These are phyloP conservation scores for Rosa rugosa DNA, from an alignment of 306 rosid species.

Conservation along the genomic window DNA sequence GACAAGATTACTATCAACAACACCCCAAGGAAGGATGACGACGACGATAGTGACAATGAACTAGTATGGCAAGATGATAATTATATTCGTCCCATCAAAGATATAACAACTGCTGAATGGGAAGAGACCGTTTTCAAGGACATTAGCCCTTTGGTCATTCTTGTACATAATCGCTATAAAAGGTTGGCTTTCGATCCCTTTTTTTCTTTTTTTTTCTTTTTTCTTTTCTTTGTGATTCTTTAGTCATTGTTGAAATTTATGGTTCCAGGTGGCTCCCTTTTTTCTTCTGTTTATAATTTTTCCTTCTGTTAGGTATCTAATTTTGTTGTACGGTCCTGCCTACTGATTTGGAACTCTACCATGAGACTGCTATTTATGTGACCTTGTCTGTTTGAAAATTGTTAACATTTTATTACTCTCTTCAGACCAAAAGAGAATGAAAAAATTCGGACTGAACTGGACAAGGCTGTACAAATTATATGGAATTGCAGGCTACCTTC, in stretches of 20 bases:
- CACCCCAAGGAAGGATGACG: slow-evolving; percentile 36
- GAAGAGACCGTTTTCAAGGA: slow-evolving; percentile 89
- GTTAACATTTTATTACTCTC: not conserved
- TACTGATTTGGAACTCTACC: too few species aligned
- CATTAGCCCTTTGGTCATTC: slow-evolving; percentile 76
- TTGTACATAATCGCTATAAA: slow-evolving; percentile 84
- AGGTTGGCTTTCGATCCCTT: slow-evolving; percentile 42
- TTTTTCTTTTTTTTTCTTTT: too few species aligned
- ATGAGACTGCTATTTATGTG: too few species aligned
- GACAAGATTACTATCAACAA: slow-evolving; percentile 86
- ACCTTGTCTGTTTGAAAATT: not conserved
- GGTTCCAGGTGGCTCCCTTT: not conserved
- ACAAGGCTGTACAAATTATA: slow-evolving; percentile 79
- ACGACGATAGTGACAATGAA: slow-evolving; percentile 39
- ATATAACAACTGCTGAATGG: slow-evolving; percentile 61
- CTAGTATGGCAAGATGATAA: slow-evolving; percentile 89
- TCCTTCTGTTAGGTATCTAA: too few species aligned
- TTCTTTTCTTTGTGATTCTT: not conserved
- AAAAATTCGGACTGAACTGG: slow-evolving; percentile 58
- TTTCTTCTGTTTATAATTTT: not conserved
- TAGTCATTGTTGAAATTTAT: not conserved
- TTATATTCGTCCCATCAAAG: slow-evolving; percentile 82
- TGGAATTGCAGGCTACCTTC: slow-evolving; percentile 95
- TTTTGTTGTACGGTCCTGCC: too few species aligned
- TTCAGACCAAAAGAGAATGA: slow-evolving; percentile 86